Evolutionary conservation across 2,329 filamentous ascomycete species (phyloP).

Genomic region (Cladosporium sp.): DNA sequence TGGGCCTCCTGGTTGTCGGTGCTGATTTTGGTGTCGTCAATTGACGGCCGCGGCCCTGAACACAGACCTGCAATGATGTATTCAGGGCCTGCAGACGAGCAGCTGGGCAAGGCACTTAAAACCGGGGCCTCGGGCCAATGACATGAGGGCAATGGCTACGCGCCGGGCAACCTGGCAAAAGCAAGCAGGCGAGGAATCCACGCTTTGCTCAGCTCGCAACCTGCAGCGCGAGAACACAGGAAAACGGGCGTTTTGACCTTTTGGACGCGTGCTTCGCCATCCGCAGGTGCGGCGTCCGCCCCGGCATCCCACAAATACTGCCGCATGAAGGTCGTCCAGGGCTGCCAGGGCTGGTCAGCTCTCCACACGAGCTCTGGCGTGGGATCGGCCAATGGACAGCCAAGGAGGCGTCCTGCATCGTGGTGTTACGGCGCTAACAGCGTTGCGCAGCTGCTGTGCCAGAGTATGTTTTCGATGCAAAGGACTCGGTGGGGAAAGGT

Average conservation of each 20-base stretch:
- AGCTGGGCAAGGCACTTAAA: no score
- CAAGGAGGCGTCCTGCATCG: background rate
- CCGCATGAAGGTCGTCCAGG: conserved; percentile 2
- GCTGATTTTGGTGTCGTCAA: conserved; percentile 8
- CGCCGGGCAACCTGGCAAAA: background rate
- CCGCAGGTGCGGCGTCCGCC: conserved; percentile 4
- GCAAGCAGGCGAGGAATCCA: background rate
- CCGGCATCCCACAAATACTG: conserved; percentile 7
- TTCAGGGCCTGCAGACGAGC: no score
- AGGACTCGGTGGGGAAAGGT: conserved; percentile 11
- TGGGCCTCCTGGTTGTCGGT: conserved; percentile 5
- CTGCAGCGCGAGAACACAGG: background rate
- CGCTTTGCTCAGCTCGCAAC: no score
- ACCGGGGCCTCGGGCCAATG: no score
- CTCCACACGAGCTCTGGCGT: conserved; percentile 6
- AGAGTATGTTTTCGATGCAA: conserved; percentile 6
- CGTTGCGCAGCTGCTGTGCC: conserved; percentile 11
- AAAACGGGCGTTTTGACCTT: conserved; percentile 4
- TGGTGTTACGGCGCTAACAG: conserved; percentile 12
- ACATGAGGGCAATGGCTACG: background rate
- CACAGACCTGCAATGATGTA: conserved; percentile 6
- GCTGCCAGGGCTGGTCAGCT: background rate
- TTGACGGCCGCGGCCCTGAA: background rate
- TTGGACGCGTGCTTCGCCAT: background rate
- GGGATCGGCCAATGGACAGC: conserved; percentile 3